phyloP scores from a whole-genome alignment of 345 rosid genomes.

The Camelina laxa region DNA sequence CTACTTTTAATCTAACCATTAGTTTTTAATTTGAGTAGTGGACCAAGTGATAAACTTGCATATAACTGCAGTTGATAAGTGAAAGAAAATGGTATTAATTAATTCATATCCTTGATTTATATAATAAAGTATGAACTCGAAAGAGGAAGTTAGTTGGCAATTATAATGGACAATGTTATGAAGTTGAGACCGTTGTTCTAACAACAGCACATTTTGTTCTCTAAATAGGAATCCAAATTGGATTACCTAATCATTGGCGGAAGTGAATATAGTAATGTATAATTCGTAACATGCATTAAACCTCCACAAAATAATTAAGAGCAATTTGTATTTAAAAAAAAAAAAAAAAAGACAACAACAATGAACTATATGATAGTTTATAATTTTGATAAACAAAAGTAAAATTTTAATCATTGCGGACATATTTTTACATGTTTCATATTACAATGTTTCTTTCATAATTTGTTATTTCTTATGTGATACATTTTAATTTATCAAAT shows the following conservation, averaged over 20 bases:
- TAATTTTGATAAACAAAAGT: no score
- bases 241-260: constrained; percentile 21
- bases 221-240: constrained; percentile 30
- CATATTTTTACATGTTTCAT: no score
- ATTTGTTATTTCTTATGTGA: no score
- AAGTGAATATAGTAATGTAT: constrained; percentile 26
- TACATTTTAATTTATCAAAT: no score
- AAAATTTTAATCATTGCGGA: no score
- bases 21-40: not conserved
- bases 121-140: not conserved
- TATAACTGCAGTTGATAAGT: not conserved
- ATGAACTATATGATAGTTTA: no score
- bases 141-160: constrained; percentile 18
- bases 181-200: constrained; percentile 13
- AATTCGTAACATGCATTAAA: constrained; percentile 11
- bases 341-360: no score
- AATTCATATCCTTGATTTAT: not conserved
- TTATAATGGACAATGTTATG: not conserved
- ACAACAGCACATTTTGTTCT: constrained; percentile 38
- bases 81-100: not conserved
- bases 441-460: no score
- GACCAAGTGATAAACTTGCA: not conserved
- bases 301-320: not conserved
- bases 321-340: no score
- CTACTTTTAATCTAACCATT: not conserved